Percentiles rank a stretch among this genome's conserved stretches.
Conservation (phyloP, 257 asterid genomes). For the Solanum piurae region DNA sequence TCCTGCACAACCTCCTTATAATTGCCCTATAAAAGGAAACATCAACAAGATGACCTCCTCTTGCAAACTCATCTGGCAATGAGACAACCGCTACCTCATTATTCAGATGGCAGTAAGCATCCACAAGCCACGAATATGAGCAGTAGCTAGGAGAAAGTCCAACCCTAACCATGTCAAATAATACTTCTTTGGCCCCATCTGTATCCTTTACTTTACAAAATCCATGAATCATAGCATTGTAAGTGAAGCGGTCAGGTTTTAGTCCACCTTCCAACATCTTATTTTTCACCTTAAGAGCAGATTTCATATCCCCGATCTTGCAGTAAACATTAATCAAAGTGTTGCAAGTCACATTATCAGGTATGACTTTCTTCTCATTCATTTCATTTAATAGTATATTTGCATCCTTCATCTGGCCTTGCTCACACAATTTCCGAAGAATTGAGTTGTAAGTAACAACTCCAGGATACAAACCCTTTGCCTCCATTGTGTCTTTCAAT, state of each 20-base stretch:
- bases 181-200: slow-evolving; percentile 42
- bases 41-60: slow-evolving; percentile 53
- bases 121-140: slow-evolving; percentile 67
- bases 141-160: slow-evolving; percentile 55
- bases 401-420: slow-evolving; percentile 61
- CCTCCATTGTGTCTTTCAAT: slow-evolving; percentile 53
- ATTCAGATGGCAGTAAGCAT: slow-evolving; percentile 32
- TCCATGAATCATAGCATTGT: slow-evolving; percentile 74
- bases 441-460: slow-evolving; percentile 78
- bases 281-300: slow-evolving; percentile 51
- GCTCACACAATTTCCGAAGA: slow-evolving; percentile 69
- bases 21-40: slow-evolving; percentile 58
- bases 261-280: slow-evolving; percentile 78
- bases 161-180: slow-evolving; percentile 47
- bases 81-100: slow-evolving; percentile 43
- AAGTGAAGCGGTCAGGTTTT: slow-evolving; percentile 64
- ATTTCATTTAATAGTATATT: slow-evolving; percentile 55
- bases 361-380: slow-evolving; percentile 52
- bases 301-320: slow-evolving; percentile 75
- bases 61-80: slow-evolving; percentile 50
- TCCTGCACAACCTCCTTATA: slow-evolving; percentile 59
- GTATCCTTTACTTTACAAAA: slow-evolving; percentile 51
- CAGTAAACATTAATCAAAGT: slow-evolving; percentile 79
- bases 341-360: slow-evolving; percentile 75
- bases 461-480: slow-evolving; percentile 48